Percentiles rank a stretch among this genome's conserved stretches.
phyloP scores from a whole-genome alignment of 2,329 filamentous ascomycete genomes.

The Metarhizium humberi region DNA sequence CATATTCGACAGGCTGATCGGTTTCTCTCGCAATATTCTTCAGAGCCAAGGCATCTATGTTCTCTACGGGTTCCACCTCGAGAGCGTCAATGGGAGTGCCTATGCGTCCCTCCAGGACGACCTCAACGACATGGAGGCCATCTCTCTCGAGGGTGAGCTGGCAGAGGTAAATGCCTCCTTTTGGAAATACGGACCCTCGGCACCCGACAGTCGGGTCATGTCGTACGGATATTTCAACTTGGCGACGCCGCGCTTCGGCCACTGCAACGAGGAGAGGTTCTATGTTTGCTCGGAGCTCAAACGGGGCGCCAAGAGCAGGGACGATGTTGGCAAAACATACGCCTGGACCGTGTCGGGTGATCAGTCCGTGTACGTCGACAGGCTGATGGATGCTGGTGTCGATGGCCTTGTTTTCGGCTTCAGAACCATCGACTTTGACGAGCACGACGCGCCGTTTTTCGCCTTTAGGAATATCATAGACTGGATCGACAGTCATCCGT shows the following conservation, averaged over 20 bases:
- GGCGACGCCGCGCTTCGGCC: background rate
- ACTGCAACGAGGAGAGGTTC: background rate
- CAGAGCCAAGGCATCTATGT: background rate
- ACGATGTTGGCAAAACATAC: background rate
- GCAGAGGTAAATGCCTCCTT: too few relatives aligned
- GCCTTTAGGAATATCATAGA: conserved; percentile 11
- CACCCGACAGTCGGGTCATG: conserved; percentile 2
- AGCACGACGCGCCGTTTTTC: too few relatives aligned
- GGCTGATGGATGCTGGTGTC: too few relatives aligned
- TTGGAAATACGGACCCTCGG: background rate
- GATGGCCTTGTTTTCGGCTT: too few relatives aligned
- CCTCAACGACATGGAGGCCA: conserved; percentile 4
- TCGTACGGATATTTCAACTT: conserved; percentile 1
- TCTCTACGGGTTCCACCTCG: conserved; percentile 6
- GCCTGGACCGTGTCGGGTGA: too few relatives aligned
- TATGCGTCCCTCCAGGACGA: background rate
- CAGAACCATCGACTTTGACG: too few relatives aligned
- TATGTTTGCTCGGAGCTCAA: conserved; percentile 3
- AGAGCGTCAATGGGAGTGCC: background rate
- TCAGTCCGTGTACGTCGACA: too few relatives aligned
- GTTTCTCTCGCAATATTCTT: too few relatives aligned
- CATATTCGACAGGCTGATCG: background rate
- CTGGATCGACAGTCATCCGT: background rate
- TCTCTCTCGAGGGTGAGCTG: too few relatives aligned
- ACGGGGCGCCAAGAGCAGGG: background rate